A percentile compares a stretch with the other conserved stretches of the same genome.
phyloP scores from a whole-genome alignment of 106 monocot species.

The Posidonia australis region DNA sequence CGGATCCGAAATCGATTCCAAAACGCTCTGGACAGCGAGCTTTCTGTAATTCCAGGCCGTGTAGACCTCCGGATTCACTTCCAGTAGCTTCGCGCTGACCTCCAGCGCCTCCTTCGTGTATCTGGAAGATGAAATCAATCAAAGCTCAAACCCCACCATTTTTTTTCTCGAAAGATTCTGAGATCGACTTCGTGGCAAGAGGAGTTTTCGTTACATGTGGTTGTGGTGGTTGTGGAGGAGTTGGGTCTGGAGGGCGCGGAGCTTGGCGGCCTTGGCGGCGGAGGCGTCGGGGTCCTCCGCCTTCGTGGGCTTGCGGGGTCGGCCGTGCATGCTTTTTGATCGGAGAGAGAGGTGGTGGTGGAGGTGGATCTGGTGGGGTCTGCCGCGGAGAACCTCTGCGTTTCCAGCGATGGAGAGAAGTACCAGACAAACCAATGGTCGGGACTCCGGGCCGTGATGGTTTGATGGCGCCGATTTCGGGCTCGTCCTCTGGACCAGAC shows the following conservation, averaged over 20 bases:
- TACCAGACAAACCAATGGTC: no score
- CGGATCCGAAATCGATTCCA: conserved; percentile 23
- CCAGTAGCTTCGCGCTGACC: conserved; percentile 57
- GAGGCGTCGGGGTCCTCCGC: conserved; percentile 42
- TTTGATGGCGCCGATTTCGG: no score
- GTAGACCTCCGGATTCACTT: conserved; percentile 79
- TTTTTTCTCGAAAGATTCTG: not conserved
- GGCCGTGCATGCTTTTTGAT: conserved; percentile 54
- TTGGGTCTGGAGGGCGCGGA: conserved; percentile 58
- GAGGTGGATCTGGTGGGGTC: conserved; percentile 7
- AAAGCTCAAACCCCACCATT: not conserved
- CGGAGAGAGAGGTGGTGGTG: conserved; percentile 8
- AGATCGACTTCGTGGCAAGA: not conserved
- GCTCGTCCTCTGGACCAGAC: no score
- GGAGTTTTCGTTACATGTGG: conserved; percentile 31
- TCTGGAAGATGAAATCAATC: conserved; percentile 20
- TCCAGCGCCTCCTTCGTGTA: conserved; percentile 65
- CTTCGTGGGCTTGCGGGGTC: conserved; percentile 44
- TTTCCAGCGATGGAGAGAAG: no score
- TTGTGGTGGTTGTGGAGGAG: conserved; percentile 72
- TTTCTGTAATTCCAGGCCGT: conserved; percentile 94
- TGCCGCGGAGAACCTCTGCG: not conserved
- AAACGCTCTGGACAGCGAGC: conserved; percentile 44
- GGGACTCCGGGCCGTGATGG: no score
- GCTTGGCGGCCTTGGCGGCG: conserved; percentile 59